Conservation (phyloP, 108 stramenopile genomes). For the Chaetoceros muelleri region DNA sequence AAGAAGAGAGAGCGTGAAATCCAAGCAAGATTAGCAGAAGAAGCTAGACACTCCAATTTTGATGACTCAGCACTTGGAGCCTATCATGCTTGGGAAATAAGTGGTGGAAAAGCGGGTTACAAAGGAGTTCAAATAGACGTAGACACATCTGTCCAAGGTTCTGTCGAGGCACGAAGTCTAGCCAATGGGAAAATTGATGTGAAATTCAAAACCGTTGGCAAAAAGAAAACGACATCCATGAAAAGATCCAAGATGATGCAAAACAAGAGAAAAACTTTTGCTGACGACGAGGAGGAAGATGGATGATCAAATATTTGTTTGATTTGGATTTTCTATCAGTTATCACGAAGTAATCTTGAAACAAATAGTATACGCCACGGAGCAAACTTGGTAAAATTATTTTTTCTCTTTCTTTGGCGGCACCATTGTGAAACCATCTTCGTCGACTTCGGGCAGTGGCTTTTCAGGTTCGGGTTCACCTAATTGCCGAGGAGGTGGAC, state of each 20-base stretch:
- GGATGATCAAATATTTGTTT: neutral
- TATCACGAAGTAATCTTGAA: too few relatives aligned
- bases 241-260: conserved; percentile 8
- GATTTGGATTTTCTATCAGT: too few relatives aligned
- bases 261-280: conserved; percentile 13
- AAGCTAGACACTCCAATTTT: conserved; percentile 64
- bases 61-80: conserved; percentile 83
- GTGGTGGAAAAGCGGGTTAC: conserved; percentile 36
- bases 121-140: conserved; percentile 68
- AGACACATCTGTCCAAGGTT: conserved; percentile 27
- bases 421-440: conserved; percentile 63
- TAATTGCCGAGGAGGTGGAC: conserved; percentile 48
- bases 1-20: conserved; percentile 28
- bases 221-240: conserved; percentile 25
- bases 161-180: conserved; percentile 37
- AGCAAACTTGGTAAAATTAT: too few relatives aligned
- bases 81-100: conserved; percentile 54
- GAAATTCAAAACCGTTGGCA: conserved; percentile 23
- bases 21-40: conserved; percentile 57
- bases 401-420: conserved; percentile 15
- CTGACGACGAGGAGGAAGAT: conserved; percentile 12
- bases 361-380: too few relatives aligned
- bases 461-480: conserved; percentile 44
- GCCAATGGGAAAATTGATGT: conserved; percentile 31
- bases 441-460: conserved; percentile 38